Conservation (phyloP, 805 yeast genomes). For the Teunomyces gatunensis region DNA sequence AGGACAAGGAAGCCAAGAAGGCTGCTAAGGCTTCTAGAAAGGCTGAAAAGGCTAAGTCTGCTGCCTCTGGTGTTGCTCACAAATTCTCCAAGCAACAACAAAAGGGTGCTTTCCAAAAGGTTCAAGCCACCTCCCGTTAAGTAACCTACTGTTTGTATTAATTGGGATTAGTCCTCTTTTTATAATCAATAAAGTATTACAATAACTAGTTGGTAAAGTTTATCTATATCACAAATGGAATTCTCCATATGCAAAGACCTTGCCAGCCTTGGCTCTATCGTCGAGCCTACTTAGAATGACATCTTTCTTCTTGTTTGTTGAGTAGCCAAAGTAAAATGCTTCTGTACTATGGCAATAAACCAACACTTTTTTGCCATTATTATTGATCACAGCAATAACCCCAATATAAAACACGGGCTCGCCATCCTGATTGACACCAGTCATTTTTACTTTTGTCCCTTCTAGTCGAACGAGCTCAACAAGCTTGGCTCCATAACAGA, state of each 20-base stretch:
- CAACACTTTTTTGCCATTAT: slow-evolving; percentile 12
- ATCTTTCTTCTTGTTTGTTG: slow-evolving; percentile 13
- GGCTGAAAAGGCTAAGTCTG: slow-evolving; percentile 84
- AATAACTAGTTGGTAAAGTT: neutral
- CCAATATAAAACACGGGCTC: slow-evolving; percentile 29
- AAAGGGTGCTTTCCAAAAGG: slow-evolving; percentile 98
- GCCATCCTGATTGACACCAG: slow-evolving; percentile 11
- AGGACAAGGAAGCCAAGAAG: slow-evolving; percentile 86
- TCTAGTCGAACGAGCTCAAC: slow-evolving; percentile 13
- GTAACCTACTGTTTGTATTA: slow-evolving; percentile 13
- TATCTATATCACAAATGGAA: slow-evolving; percentile 9
- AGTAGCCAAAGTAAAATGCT: slow-evolving; percentile 25
- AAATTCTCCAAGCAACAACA: slow-evolving; percentile 93
- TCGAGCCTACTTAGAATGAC: slow-evolving; percentile 24
- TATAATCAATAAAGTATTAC: slow-evolving; percentile 13
- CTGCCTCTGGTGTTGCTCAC: slow-evolving; percentile 66
- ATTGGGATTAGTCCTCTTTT: slow-evolving; percentile 8
- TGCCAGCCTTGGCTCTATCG: slow-evolving; percentile 13
- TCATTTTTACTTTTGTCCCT: slow-evolving; percentile 8
- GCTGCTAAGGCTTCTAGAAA: slow-evolving; percentile 91
- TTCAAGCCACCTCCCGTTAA: slow-evolving; percentile 96
- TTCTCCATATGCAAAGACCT: slow-evolving; percentile 28
- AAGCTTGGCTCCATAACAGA: slow-evolving; percentile 16
- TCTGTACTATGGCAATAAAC: slow-evolving; percentile 38
- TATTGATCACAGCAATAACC: slow-evolving; percentile 21